phyloP scores from a whole-genome alignment of 768 basidiomycete genomes.

The Mycena floridula region DNA sequence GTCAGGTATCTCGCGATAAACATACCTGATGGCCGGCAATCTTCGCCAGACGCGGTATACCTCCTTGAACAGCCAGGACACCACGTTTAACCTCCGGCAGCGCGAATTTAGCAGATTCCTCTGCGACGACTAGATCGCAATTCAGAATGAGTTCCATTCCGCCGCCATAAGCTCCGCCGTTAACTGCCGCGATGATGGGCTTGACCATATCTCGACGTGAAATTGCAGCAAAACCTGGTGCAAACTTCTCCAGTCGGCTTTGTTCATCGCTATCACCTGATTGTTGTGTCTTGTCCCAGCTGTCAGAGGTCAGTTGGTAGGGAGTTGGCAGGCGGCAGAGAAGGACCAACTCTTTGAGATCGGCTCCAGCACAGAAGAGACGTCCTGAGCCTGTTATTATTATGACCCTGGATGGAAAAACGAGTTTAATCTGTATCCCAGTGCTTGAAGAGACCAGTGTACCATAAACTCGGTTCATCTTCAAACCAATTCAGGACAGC shows the following conservation, averaged over 20 bases:
- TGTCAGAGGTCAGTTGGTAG: conserved; percentile 16
- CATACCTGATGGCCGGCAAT: conserved; percentile 72
- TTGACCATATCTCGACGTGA: conserved; percentile 64
- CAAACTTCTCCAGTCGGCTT: conserved; percentile 27
- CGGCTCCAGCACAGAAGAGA: conserved; percentile 75
- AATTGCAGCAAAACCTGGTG: conserved; percentile 62
- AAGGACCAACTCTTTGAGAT: conserved; percentile 59
- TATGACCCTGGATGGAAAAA: conserved; percentile 46
- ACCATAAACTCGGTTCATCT: conserved; percentile 68
- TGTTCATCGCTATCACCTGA: conserved; percentile 37
- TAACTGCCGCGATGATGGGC: conserved; percentile 77
- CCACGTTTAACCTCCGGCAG: conserved; percentile 78
- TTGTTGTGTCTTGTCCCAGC: conserved; percentile 55
- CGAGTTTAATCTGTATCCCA: neutral
- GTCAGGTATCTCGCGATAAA: conserved; percentile 7
- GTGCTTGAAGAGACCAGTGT: conserved; percentile 22
- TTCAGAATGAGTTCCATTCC: conserved; percentile 67
- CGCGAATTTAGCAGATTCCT: conserved; percentile 60
- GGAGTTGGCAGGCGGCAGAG: neutral
- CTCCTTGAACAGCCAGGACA: conserved; percentile 67
- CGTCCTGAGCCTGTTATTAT: conserved; percentile 71
- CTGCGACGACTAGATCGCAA: conserved; percentile 72
- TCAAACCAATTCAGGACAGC: conserved; percentile 68
- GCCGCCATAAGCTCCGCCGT: conserved; percentile 67
- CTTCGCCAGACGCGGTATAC: conserved; percentile 66